Base-by-base conservation (phyloP, 2,329 filamentous ascomycete species). In the Corinectria fuckeliana region DNA sequence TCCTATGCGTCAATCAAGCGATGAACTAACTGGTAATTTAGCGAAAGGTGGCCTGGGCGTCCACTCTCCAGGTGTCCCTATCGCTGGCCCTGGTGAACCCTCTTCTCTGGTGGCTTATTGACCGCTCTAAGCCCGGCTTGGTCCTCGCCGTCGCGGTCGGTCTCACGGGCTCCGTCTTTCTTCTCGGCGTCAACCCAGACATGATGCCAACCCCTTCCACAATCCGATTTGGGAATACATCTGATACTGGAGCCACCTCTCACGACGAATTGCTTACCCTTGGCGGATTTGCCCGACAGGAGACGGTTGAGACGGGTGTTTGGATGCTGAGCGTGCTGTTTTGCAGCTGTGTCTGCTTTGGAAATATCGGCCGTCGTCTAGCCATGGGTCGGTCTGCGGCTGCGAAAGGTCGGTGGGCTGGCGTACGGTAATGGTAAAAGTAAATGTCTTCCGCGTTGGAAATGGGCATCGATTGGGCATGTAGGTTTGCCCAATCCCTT, bases 281-380 rank as follows among this genome's bases (percentile, higher is more conserved):
- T 63, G 86, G 80, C 64, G 86, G 83, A 44, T 80, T 85, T 60
- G 84, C 84, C 58, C 85, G 79, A 52, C 84, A 87, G 50, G 86
- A 91, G 67, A 87, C 81, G 6, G 75, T 93, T 1, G 91, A 90
- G 57, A 85, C 90, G 16, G 89, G 88, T 11, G 91, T 93, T 4
- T 99, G 95, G 94, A 90, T 97, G 71, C 83, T 94, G 21, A 97
- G 92, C 71, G 93, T 98, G 23, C 78, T 99, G 50, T 99, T 97
- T 74, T 97, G 95, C 77, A 96, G 92, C 71, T 93, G 92, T 68
- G 87, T 98, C 9, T 97, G 93, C 77, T 97, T 99, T 81, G 95
- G 95, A 10, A 98, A 97, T 72, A 92, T 99, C 71, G 95, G 95
- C 11, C 83, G 95, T 63, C 84, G 91, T 62, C 77, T 98, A 64